These are phyloP conservation scores for Reticulascus tulasneorum DNA, from an alignment of 2,329 filamentous ascomycete species.

Conservation along the genomic window DNA sequence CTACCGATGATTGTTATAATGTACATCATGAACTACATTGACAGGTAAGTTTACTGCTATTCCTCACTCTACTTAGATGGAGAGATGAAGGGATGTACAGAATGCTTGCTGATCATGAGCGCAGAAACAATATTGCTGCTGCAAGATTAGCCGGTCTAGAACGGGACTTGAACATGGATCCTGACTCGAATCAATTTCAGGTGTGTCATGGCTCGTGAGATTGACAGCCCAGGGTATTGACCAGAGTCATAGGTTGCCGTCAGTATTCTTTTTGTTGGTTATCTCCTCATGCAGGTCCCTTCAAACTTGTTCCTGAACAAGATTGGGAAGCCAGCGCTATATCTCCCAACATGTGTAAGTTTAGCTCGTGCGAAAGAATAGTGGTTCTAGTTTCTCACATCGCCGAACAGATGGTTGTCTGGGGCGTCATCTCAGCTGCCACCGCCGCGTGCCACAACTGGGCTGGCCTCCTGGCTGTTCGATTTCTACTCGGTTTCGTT, in stretches of 20 bases:
- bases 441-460: conserved; percentile 29
- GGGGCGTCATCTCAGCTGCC: conserved; percentile 41
- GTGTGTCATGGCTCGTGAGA: too few species aligned
- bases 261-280: conserved; percentile 48
- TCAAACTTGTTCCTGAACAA: conserved; percentile 50
- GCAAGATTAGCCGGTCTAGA: conserved; percentile 49
- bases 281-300: conserved; percentile 47
- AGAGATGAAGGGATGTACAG: too few species aligned
- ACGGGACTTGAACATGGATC: conserved; percentile 28
- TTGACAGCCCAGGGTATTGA: too few species aligned
- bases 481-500: conserved; percentile 34
- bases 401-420: conserved; percentile 28
- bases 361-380: fast-evolving
- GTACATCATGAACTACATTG: conserved; percentile 54
- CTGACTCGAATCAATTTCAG: conserved; percentile 28
- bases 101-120: too few species aligned
- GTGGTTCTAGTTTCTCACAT: neutral
- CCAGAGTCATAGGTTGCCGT: conserved; percentile 41
- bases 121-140: conserved; percentile 38
- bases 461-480: conserved; percentile 27
- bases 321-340: conserved; percentile 43
- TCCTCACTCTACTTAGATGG: too few species aligned
- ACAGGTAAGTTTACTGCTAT: too few species aligned
- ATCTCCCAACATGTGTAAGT: conserved; percentile 41
- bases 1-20: conserved; percentile 49